Base-by-base conservation (phyloP, 2,329 filamentous ascomycete genomes). In the Blastomyces percursus region DNA sequence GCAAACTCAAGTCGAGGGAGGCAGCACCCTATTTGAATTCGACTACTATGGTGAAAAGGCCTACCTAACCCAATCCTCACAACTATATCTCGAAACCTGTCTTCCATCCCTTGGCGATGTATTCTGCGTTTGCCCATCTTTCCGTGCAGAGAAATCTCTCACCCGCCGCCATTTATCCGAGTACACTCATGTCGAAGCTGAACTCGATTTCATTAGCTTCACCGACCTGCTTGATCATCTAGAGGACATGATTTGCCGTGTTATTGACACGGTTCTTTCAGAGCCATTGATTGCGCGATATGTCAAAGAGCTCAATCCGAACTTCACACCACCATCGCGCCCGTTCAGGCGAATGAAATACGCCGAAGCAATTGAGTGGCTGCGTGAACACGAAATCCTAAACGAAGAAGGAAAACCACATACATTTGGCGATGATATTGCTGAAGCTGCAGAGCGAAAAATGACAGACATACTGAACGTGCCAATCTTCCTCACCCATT, bases 391-490 rank as follows among this genome's bases (percentile, higher is more conserved):
- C 77, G 85, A 92, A 68, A 96, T 99, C 70, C 85, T 82, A 74
- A 97, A 96, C 83, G 93, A 96, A 75, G 91, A 97, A 65, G 91
- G 89, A 72, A 84, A 95, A 74, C 86, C 88, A 12, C 94, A 99
- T 78, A 81, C 84, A 54, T 97, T 97, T 72, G 94, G 94, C 67
- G 94, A 99, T 74, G 94, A 99, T 74, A 99, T 99, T 71, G 94
- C 94, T 67, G 94, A 97, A 78, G 94, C 94, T 14, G 94, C 94
- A 14, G 94, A 99, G 83, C 89, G 94, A 70, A 85, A 82, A 74
- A 99, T 99, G 94, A 97, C 93, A 1, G 94, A 99, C 75, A 89
- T 88, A 69, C 96, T 99, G 81, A 94, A 95, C 85, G 81, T 85
- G 61, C 94, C 94, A 65, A 96, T 99, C 76, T 90, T 97, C 81